Evolutionary conservation across 129 eudicot genomes (phyloP).

Genomic region (Artemisia argyi): DNA sequence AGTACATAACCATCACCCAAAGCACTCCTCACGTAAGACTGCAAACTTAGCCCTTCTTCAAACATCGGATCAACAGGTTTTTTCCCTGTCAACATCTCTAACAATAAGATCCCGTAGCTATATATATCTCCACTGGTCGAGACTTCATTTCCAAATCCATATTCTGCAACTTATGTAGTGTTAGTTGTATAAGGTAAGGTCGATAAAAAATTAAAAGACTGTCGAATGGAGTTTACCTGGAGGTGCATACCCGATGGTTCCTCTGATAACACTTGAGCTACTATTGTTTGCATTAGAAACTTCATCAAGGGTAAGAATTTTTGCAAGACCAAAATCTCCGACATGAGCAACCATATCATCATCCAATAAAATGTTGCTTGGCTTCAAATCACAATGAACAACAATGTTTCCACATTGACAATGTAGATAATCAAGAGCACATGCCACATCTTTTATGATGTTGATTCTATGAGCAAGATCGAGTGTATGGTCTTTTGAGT

Average conservation of each 20-base stretch:
- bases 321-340: conserved; percentile 48
- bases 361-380: conserved; percentile 41
- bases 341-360: conserved; percentile 42
- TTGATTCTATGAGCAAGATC: conserved; percentile 32
- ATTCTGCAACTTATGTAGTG: conserved; percentile 28
- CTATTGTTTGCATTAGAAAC: conserved; percentile 12
- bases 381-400: conserved; percentile 42
- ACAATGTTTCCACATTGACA: conserved; percentile 23
- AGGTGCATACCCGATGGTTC: conserved; percentile 39
- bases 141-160: conserved; percentile 36
- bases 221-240: conserved; percentile 5
- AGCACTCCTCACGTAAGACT: conserved; percentile 18
- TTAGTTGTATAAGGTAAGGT: background rate
- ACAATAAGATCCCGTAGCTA: conserved; percentile 40
- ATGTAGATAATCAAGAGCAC: conserved; percentile 44
- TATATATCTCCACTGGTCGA: conserved; percentile 40
- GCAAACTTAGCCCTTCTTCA: background rate
- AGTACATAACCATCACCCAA: conserved; percentile 17
- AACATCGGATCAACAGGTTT: conserved; percentile 26
- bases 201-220: background rate
- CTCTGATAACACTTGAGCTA: conserved; percentile 18
- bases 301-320: conserved; percentile 18
- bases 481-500: background rate
- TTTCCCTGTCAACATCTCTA: conserved; percentile 39
- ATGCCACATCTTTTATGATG: conserved; percentile 37